A percentile compares a stretch with the other conserved stretches of the same genome.
These are phyloP conservation scores for Heritiera littoralis DNA, from an alignment of 345 rosid genomes.

Conservation along the genomic window DNA sequence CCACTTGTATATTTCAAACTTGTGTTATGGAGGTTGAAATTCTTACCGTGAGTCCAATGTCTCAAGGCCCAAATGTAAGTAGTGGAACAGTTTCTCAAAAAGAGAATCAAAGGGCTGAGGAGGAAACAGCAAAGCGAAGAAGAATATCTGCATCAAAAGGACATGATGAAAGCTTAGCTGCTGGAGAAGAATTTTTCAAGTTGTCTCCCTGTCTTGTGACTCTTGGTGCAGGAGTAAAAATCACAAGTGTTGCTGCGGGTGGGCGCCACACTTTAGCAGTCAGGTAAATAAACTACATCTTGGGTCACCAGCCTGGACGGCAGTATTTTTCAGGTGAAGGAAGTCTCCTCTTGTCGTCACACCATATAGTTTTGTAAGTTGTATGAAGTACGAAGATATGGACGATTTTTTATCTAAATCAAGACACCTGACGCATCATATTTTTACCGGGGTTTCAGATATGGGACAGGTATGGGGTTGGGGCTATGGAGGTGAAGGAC, in stretches of 20 bases:
- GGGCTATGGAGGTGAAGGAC: slow-evolving; percentile 98
- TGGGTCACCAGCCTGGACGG: slow-evolving; percentile 12
- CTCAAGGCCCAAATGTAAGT: slow-evolving; percentile 37
- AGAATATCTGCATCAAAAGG: slow-evolving; percentile 54
- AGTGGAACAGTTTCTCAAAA: slow-evolving; percentile 30
- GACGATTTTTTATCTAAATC: slow-evolving; percentile 60
- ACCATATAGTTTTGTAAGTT: slow-evolving; percentile 56
- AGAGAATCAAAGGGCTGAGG: slow-evolving; percentile 46
- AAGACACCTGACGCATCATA: slow-evolving; percentile 54
- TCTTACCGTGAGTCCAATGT: slow-evolving; percentile 41
- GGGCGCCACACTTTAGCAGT: slow-evolving; percentile 81
- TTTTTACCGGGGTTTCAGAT: slow-evolving; percentile 78
- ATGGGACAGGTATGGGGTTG: slow-evolving; percentile 94
- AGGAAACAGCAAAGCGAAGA: slow-evolving; percentile 59
- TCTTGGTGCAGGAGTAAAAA: slow-evolving; percentile 68
- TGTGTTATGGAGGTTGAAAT: not conserved
- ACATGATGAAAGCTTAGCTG: slow-evolving; percentile 43
- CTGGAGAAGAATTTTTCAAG: slow-evolving; percentile 57
- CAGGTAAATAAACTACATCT: slow-evolving; percentile 54
- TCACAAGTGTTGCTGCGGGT: slow-evolving; percentile 72
- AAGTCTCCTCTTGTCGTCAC: slow-evolving; percentile 42
- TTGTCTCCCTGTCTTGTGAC: slow-evolving; percentile 52
- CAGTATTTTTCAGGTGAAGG: slow-evolving; percentile 33
- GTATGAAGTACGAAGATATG: slow-evolving; percentile 54
- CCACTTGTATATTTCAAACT: not conserved